phyloP scores from a whole-genome alignment of 345 rosid genomes.

The Eucalyptus lansdowneana region DNA sequence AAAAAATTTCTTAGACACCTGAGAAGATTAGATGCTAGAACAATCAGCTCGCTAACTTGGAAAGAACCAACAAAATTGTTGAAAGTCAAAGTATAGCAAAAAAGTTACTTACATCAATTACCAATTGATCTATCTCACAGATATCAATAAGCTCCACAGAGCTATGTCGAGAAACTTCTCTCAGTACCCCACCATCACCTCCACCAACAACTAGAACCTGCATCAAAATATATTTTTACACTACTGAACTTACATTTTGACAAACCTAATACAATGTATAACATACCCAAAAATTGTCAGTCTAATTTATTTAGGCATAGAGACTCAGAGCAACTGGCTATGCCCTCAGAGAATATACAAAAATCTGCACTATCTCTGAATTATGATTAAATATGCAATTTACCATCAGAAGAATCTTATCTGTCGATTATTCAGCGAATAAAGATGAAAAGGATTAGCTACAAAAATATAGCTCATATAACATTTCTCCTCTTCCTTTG shows the following conservation, averaged over 20 bases:
- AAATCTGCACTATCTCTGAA: background rate
- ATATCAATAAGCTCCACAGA: conserved; percentile 88
- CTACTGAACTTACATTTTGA: background rate
- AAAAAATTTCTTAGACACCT: conserved; percentile 79
- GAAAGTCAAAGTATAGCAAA: background rate
- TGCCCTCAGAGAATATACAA: background rate
- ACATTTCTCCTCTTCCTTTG: background rate
- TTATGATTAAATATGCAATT: background rate
- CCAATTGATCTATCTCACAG: conserved; percentile 96
- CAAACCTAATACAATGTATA: background rate
- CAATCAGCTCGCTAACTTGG: background rate
- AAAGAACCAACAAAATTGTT: background rate
- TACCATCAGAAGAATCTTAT: background rate
- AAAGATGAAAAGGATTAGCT: background rate
- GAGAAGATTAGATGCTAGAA: background rate
- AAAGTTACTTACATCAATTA: conserved; percentile 67
- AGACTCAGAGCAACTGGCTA: background rate
- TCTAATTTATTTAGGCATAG: background rate
- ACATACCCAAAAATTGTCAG: background rate
- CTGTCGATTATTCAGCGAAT: background rate
- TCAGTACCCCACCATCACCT: conserved; percentile 95
- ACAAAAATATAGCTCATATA: background rate
- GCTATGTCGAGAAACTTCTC: conserved; percentile 82
- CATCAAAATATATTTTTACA: background rate
- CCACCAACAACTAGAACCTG: conserved; percentile 99